phyloP scores from a whole-genome alignment of 805 yeast species.

The Zygosaccharomyces lentus region DNA sequence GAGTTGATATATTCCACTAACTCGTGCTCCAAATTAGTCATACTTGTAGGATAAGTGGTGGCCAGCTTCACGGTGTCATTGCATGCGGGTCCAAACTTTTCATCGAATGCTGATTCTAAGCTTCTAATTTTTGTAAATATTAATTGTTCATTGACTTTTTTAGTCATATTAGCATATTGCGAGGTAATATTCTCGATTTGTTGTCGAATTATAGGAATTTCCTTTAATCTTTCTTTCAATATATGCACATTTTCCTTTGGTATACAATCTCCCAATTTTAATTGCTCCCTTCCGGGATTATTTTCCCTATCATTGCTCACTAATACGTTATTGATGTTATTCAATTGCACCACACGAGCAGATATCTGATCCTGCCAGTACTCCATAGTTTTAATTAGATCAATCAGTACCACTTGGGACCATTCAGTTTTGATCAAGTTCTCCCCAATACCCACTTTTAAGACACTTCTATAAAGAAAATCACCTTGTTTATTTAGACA shows the following conservation, averaged over 20 bases:
- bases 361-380: conserved; percentile 36
- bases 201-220: conserved; percentile 29
- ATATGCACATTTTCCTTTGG: conserved; percentile 36
- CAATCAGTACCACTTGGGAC: conserved; percentile 21
- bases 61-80: conserved; percentile 21
- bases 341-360: conserved; percentile 34
- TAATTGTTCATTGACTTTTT: conserved; percentile 27
- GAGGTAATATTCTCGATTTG: conserved; percentile 31
- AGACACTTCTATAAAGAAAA: conserved; percentile 35
- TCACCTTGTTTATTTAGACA: conserved; percentile 47
- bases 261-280: conserved; percentile 45
- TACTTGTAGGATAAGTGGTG: conserved; percentile 37
- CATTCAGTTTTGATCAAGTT: conserved; percentile 25
- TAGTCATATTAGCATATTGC: conserved; percentile 30
- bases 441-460: conserved; percentile 32
- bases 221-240: conserved; percentile 32
- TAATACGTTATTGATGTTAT: conserved; percentile 36
- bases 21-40: conserved; percentile 54
- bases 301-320: conserved; percentile 9
- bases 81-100: conserved; percentile 24
- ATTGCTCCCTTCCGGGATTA: conserved; percentile 19
- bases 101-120: conserved; percentile 17
- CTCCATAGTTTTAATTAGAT: conserved; percentile 22
- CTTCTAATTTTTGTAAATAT: conserved; percentile 23
- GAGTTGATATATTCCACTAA: conserved; percentile 66